Base-by-base conservation (phyloP, 2,329 filamentous ascomycete genomes). In the Chaetomiaceae sp. region DNA sequence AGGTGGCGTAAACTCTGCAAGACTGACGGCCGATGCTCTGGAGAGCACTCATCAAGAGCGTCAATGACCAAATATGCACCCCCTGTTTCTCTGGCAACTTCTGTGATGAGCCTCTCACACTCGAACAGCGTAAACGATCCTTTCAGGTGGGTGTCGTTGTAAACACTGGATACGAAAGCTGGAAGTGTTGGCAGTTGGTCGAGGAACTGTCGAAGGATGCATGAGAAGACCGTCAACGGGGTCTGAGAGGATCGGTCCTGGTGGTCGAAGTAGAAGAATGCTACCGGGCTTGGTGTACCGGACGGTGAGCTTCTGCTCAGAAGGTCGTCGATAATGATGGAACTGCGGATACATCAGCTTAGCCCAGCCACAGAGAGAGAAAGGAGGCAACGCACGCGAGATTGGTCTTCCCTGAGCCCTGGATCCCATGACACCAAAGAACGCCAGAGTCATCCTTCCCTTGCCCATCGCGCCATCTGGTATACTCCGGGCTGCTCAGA, bases 251-350 rank as follows among this genome's bases (percentile, higher is more conserved):
- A 53, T 23, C 60, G 60, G 33, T 68, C 65, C 19, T 59, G 62
- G 51, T 66, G 64, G 55, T 67, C 65, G 50, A 63, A 67, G 54
- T 68, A 69, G 34, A 63, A 63, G 50, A 59, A 64, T 9, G 59
- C 59, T n/a, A 68, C 11, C 47, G 53, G 34, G 49, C 47, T 29
- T 51, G 47, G 39, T 14, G 20, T 15, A 14, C 14, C 22, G 4
- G 22, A 31, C 27, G 9, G 3, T 31, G 27, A 31, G 27, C 14
- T 14, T 27, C 15, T 9, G 20, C 38, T 25, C 12, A 9, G 27
- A 12, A 42, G 36, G 36, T 27, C 22, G 20, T 42, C 38, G 7
- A 42, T 22, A 14, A 42, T 22, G 22, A 27, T 25, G 38, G 38
- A 42, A 9, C 38, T 42, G 14, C 22, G 20, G 7, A 11, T 6